Percentiles rank a stretch among this genome's conserved stretches.
Evolutionary conservation across 169 alveolate species (phyloP).

Genomic region (Plasmodium ovale): DNA sequence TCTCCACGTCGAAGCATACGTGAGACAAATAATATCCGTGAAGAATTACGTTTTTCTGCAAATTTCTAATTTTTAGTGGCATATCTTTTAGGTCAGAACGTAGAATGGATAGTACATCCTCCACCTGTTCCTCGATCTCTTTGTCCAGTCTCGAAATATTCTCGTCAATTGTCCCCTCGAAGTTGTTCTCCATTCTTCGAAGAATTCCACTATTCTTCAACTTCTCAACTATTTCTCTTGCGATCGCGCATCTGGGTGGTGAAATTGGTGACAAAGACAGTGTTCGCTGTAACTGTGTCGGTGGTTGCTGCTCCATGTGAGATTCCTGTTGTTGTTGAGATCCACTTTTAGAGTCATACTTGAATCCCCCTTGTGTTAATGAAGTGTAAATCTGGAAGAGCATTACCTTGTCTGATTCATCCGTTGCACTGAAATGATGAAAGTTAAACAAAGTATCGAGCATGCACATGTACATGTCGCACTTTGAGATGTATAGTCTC

Average conservation of each 20-base stretch:
- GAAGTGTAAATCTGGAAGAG: conserved; percentile 53
- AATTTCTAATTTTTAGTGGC: background rate
- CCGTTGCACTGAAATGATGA: conserved; percentile 1
- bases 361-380: background rate
- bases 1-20: background rate
- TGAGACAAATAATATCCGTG: conserved; percentile 34
- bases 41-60: conserved; percentile 14
- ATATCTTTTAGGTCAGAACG: background rate
- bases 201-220: background rate
- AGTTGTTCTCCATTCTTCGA: background rate
- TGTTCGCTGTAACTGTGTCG: background rate
- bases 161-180: background rate
- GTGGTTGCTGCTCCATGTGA: no score
- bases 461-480: conserved; percentile 28
- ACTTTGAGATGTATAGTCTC: conserved; percentile 37
- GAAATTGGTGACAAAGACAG: background rate
- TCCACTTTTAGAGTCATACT: no score
- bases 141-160: background rate
- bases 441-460: conserved; percentile 24
- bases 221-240: conserved; percentile 1
- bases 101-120: background rate
- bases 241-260: no score
- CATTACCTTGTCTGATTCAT: conserved; percentile 31
- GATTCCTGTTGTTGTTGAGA: no score
- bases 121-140: conserved; percentile 5